Percentiles rank a stretch among this genome's conserved stretches.
These are phyloP conservation scores for Furcasterigmium furcatum DNA, from an alignment of 2,329 filamentous ascomycete genomes.

Conservation along the genomic window DNA sequence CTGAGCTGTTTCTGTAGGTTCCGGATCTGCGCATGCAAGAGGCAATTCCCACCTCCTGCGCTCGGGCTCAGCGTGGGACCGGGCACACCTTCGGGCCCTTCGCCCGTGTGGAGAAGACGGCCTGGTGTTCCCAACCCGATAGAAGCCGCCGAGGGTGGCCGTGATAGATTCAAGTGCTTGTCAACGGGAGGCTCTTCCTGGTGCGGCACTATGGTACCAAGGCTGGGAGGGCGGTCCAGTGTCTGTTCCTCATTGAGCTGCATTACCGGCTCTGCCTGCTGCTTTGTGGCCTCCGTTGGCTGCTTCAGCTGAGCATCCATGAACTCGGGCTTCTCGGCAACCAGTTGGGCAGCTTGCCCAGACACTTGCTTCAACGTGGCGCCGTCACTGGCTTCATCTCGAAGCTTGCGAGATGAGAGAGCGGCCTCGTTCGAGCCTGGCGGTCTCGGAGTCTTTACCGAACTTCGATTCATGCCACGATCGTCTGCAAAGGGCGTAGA, in stretches of 20 bases:
- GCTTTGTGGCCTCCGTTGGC: conserved; percentile 12
- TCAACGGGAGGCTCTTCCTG: conserved; percentile 33
- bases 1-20: conserved; percentile 45
- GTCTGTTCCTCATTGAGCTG: conserved; percentile 9
- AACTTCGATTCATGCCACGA: neutral
- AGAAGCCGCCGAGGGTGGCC: conserved; percentile 27
- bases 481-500: too few relatives aligned
- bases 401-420: too few relatives aligned
- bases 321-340: neutral
- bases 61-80: conserved; percentile 14
- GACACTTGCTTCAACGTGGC: neutral
- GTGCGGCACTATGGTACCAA: conserved; percentile 34
- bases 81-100: neutral
- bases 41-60: conserved; percentile 23
- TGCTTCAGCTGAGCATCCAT: neutral
- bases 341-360: neutral
- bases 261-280: conserved; percentile 11
- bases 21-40: conserved; percentile 46
- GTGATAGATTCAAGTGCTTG: conserved; percentile 29
- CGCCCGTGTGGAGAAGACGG: neutral
- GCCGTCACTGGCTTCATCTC: conserved; percentile 5
- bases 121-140: neutral
- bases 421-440: conserved; percentile 14
- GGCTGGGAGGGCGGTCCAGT: conserved; percentile 19
- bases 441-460: conserved; percentile 4